phyloP scores from a whole-genome alignment of 306 rosid species.

The Lupinus albus region DNA sequence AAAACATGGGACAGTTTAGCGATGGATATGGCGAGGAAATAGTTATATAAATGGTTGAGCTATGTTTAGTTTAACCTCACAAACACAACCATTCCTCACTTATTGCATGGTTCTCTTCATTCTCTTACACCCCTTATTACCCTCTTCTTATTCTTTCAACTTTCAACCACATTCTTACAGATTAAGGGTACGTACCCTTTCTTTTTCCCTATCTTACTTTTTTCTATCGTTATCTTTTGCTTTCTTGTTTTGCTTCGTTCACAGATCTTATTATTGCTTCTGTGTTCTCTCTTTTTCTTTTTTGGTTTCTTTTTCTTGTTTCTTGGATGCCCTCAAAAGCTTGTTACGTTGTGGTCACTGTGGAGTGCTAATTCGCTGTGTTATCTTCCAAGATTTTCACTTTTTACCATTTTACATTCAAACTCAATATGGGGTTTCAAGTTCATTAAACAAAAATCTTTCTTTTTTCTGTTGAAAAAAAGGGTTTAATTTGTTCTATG shows the following conservation, averaged over 20 bases:
- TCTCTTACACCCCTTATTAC: no score
- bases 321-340: no score
- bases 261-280: slow-evolving; percentile 26
- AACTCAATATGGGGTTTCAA: no score
- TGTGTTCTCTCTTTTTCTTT: neutral
- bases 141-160: neutral
- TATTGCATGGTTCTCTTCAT: neutral
- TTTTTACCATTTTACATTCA: slow-evolving; percentile 13
- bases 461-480: neutral
- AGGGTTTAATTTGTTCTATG: neutral
- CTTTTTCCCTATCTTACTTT: no score
- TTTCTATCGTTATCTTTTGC: neutral
- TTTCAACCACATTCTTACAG: neutral
- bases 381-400: slow-evolving; percentile 7
- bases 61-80: slow-evolving; percentile 16
- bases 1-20: slow-evolving; percentile 27
- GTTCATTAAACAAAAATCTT: neutral
- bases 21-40: slow-evolving; percentile 36
- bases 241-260: neutral
- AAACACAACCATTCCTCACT: slow-evolving; percentile 33
- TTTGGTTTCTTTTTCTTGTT: no score
- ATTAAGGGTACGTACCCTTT: no score
- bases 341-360: no score
- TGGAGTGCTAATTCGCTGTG: no score
- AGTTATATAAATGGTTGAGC: slow-evolving; percentile 44